Percentiles rank a stretch among this genome's conserved stretches.
phyloP scores from a whole-genome alignment of 257 asterid genomes.

The Salvia hispanica region DNA sequence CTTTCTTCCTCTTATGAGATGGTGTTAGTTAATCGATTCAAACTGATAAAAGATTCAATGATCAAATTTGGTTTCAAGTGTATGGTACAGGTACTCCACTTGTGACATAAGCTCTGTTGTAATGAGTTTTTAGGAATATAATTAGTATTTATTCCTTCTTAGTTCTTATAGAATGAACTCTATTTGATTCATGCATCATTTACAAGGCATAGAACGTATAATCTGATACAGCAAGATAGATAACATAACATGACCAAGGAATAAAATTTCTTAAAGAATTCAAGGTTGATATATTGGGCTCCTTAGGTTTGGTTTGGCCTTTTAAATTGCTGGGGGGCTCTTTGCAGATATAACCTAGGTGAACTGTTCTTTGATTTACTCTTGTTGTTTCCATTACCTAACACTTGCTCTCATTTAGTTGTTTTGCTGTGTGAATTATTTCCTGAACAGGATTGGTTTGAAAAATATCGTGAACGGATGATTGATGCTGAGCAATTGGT shows the following conservation, averaged over 20 bases:
- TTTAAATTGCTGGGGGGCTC: not conserved
- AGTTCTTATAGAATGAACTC: not conserved
- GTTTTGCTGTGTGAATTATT: constrained; percentile 31
- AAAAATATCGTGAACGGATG: constrained; percentile 85
- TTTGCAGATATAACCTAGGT: not conserved
- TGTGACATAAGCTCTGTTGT: not conserved
- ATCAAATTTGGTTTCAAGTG: not conserved
- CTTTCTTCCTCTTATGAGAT: not conserved
- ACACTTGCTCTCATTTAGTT: not conserved
- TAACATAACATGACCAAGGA: constrained; percentile 2
- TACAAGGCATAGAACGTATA: not conserved
- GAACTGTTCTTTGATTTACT: not conserved
- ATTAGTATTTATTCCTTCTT: not conserved
- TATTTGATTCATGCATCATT: not conserved
- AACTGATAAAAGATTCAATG: not conserved
- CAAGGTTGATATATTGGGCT: not conserved
- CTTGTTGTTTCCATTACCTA: not conserved
- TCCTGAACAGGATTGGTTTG: constrained; percentile 82
- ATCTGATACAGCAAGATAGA: not conserved
- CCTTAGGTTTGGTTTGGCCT: constrained; percentile 19
- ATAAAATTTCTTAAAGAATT: not conserved
- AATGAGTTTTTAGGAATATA: constrained; percentile 7
- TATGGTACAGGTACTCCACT: not conserved
- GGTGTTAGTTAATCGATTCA: not conserved
- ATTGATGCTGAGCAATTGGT: constrained; percentile 88